Percentiles rank a stretch among this genome's conserved stretches.
Evolutionary conservation across 441 rosid genomes (phyloP).

Genomic region (Pelargonium australe): DNA sequence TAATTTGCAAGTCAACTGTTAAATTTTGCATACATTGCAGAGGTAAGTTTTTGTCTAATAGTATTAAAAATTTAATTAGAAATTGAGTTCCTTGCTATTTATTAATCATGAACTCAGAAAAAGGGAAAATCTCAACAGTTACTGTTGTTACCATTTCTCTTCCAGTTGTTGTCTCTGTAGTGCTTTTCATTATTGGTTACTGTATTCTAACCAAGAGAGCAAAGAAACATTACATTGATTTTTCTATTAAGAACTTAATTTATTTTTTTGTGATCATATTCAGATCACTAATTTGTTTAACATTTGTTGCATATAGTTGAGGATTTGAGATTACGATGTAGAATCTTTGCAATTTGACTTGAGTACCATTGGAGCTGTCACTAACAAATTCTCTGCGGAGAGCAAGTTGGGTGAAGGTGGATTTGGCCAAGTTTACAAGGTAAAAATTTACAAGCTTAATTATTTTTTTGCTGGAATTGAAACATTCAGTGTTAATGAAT

Average conservation of each 20-base stretch:
- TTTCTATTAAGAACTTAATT: too few relatives aligned
- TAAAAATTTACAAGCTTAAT: background rate
- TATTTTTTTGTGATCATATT: too few relatives aligned
- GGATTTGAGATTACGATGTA: conserved; percentile 15
- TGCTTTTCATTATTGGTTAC: conserved; percentile 18
- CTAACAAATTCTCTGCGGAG: conserved; percentile 24
- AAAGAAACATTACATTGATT: too few relatives aligned
- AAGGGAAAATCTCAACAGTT: conserved; percentile 20
- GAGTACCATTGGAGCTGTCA: conserved; percentile 20
- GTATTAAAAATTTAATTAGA: too few relatives aligned
- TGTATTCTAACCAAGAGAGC: conserved; percentile 15
- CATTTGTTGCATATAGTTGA: background rate
- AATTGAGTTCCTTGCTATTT: background rate
- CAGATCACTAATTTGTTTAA: background rate
- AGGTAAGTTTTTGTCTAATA: background rate
- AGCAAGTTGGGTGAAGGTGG: conserved; percentile 25
- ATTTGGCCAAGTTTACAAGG: conserved; percentile 24
- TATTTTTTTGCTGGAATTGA: too few relatives aligned
- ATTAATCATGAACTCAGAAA: conserved; percentile 20
- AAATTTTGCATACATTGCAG: background rate
- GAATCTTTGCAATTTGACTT: conserved; percentile 25
- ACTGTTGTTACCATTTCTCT: conserved; percentile 22
- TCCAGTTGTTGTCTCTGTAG: conserved; percentile 18
- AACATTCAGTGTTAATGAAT: too few relatives aligned
- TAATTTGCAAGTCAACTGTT: background rate